A percentile compares a stretch with the other conserved stretches of the same genome.
Evolutionary conservation across 106 monocot species (phyloP).

Genomic region (Phalaenopsis aphrodite): DNA sequence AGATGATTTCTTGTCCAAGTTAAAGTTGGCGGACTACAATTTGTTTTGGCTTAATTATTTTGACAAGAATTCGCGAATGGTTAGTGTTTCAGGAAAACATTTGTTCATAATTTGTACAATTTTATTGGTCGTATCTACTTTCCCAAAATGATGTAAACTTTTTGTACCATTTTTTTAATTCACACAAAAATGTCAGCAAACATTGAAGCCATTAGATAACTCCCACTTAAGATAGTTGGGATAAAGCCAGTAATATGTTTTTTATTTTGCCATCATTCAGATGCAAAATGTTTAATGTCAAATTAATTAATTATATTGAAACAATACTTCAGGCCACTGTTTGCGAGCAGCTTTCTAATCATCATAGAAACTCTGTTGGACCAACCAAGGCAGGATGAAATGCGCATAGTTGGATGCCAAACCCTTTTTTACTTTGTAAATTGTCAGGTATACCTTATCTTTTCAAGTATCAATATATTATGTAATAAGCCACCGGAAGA

Average conservation of each 20-base stretch:
- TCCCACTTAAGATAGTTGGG: not conserved
- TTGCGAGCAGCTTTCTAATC: constrained; percentile 76
- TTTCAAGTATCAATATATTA: not conserved
- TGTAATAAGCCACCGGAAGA: not conserved
- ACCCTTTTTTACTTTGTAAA: constrained; percentile 87
- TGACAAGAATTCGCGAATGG: no score
- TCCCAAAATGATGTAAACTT: constrained; percentile 3
- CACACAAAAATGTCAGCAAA: not conserved
- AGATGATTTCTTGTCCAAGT: no score
- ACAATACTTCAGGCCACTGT: constrained; percentile 63
- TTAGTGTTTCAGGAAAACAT: no score
- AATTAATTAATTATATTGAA: not conserved
- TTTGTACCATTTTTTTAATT: not conserved
- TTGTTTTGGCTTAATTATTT: no score
- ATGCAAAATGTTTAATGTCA: not conserved
- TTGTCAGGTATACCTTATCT: constrained; percentile 46
- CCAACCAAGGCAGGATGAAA: constrained; percentile 74
- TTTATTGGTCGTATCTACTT: not conserved
- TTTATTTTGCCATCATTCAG: not conserved
- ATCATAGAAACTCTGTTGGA: constrained; percentile 75
- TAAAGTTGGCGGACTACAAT: no score
- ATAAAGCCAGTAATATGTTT: not conserved
- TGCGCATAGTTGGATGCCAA: constrained; percentile 67
- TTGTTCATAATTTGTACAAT: no score
- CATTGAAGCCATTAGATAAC: not conserved